A percentile compares a stretch with the other conserved stretches of the same genome.
phyloP scores from a whole-genome alignment of 225 moss, liverwort and hornwort genomes.

The Rhytidiadelphus loreus region DNA sequence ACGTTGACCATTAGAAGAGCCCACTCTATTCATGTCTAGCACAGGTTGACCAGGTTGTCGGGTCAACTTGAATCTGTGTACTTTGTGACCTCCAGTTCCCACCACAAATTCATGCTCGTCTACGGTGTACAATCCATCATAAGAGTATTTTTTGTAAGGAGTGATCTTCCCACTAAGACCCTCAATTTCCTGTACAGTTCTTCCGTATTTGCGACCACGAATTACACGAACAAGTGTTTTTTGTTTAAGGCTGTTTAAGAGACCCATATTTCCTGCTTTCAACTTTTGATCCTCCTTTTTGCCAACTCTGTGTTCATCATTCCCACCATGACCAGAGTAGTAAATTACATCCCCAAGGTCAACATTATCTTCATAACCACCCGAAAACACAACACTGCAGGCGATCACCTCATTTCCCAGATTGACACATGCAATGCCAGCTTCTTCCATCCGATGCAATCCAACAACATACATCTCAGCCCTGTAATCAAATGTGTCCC shows the following conservation, averaged over 20 bases:
- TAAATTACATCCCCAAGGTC: constrained; percentile 6
- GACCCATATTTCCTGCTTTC: neutral
- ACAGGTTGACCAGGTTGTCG: constrained; percentile 12
- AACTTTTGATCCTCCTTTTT: constrained; percentile 1
- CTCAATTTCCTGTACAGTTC: neutral
- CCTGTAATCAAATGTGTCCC: constrained; percentile 12
- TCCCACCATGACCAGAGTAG: constrained; percentile 32
- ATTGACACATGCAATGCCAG: neutral
- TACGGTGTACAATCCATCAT: constrained; percentile 55
- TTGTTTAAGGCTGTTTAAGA: neutral
- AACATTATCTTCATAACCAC: constrained; percentile 21
- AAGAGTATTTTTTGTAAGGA: constrained; percentile 26
- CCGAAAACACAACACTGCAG: constrained; percentile 1
- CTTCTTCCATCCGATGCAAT: neutral
- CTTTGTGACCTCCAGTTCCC: constrained; percentile 10
- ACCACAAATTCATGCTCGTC: neutral
- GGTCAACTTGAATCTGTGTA: constrained; percentile 16
- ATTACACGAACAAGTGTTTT: constrained; percentile 1
- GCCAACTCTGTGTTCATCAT: neutral
- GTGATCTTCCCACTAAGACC: neutral
- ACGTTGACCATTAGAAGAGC: neutral
- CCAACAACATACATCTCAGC: constrained; percentile 8
- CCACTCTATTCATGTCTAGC: neutral
- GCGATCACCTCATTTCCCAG: neutral
- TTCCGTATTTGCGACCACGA: neutral